phyloP scores from a whole-genome alignment of 139 green algal genomes.

The Choricystis sp. region DNA sequence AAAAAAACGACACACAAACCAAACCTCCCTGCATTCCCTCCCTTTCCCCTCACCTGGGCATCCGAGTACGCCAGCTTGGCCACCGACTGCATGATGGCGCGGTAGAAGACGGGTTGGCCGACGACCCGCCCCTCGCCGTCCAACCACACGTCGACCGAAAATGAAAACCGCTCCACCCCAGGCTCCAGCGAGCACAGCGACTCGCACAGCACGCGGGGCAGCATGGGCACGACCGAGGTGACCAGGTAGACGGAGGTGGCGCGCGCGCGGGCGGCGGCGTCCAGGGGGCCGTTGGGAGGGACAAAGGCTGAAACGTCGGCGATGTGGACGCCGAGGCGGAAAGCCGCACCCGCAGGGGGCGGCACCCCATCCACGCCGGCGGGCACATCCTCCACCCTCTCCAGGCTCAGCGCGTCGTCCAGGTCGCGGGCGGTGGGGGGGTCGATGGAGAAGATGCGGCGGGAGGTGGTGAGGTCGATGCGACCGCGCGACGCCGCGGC shows the following conservation, averaged over 20 bases:
- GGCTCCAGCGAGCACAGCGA: conserved; percentile 71
- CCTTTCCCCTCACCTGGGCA: conserved; percentile 55
- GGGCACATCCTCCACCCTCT: conserved; percentile 14
- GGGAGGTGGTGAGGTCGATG: conserved; percentile 43
- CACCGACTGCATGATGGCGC: conserved; percentile 65
- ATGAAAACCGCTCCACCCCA: conserved; percentile 60
- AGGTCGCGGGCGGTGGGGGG: conserved; percentile 62
- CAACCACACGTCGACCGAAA: conserved; percentile 38
- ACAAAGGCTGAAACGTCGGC: conserved; percentile 78
- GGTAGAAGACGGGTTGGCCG: not conserved
- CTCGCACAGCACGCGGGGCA: conserved; percentile 75
- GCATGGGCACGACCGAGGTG: conserved; percentile 66
- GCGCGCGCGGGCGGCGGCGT: conserved; percentile 45
- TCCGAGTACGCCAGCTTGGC: conserved; percentile 78
- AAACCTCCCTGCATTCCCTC: conserved; percentile 71
- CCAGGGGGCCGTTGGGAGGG: conserved; percentile 42
- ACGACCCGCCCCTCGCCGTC: not conserved
- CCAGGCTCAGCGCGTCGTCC: conserved; percentile 75
- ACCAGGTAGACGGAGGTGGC: conserved; percentile 46
- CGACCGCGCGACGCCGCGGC: conserved; percentile 37
- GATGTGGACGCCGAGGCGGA: conserved; percentile 74
- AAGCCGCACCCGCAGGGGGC: conserved; percentile 9
- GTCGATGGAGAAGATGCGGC: conserved; percentile 67
- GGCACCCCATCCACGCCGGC: not conserved
- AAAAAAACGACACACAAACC: too few species aligned